Evolutionary conservation across 2,329 filamentous ascomycete genomes (phyloP), one percentile per base, ranked within the genome.

Genomic region (Cladosporium colombiae): DNA sequence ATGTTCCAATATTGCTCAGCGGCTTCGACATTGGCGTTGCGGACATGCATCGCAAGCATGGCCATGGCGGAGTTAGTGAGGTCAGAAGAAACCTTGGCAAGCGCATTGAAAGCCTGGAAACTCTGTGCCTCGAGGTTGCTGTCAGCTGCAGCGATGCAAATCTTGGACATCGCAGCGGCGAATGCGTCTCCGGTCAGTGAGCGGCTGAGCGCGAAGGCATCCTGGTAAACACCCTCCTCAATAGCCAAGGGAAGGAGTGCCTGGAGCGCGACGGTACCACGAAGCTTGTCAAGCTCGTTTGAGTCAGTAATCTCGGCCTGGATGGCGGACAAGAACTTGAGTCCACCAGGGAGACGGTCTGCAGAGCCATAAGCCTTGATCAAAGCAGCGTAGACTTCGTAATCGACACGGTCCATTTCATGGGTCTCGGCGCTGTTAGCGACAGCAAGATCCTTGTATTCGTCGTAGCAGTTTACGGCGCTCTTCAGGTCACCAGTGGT

Each of bases 391-490:
- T 99, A 98, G 7, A 98, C 90, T 70, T 92, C 85, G 31, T 89
- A 87, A 75, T 98, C 94, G 57, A 91, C 84, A 60, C 93, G 89
- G 68, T 90, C 85, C 56, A 89, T 83, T 11, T 86, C 86, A 56
- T 88, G 83, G 66, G 88, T 83, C 65, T 93, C 93, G 46, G 85
- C 87, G 77, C 97, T 91, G 75, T 95, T 86, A 46, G 90, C 88
- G 62, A 98, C 87, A n/a, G 94, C 93, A 50, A 97, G 83, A 55
- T 88, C 86, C 74, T 92, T 92, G 83, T 98, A 98, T 79, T 97
- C 92, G 70, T 96, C 94, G 80, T 97, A 99, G 79, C 92, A 93
- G 77, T 97, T 93, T 7, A 98, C 91, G 23, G 93, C 95, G 71
- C 91, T 96, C 72, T 89, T 84, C 53, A 98, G 81, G 75, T 98